Base-by-base conservation (phyloP, 768 basidiomycete genomes). In the Agaricus subrufescens region DNA sequence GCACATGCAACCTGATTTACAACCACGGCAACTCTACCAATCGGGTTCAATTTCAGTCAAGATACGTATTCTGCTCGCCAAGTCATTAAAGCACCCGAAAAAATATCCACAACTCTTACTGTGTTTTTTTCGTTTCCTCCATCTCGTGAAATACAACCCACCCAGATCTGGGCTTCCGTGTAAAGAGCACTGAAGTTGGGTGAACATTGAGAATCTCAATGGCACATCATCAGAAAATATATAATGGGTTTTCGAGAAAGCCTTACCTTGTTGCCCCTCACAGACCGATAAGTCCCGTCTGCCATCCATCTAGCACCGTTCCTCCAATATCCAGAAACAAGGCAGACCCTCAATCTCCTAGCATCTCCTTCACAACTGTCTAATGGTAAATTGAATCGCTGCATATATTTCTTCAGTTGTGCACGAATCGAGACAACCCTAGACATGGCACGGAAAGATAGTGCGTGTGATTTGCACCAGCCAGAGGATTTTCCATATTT, bases 131-230 rank as follows among this genome's bases (percentile, higher is more conserved):
- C 0, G 97, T 98, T 70, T 98, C 96, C 64, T 98, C 88, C 75
- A 97, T 86, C 67, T 98, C 94, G 63, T 98, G 94, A 65, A 87
- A 98, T 8, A 99, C 76, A 3, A 99, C 91, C 92, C 94, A 98
- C 6, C 91, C 91, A 1, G 89, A 88, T 25, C 85, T 81, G 8
- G 97, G 91, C 65, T 91, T 94, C 43, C 97, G 75, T 0, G 93
- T 97, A 66, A 98, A 98, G 50, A 98, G 73, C 6, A 97, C 93
- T 1, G 95, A 97, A 6, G 87, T 92, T 1, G 97, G 96, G 68
- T 98, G 96, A 3, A 93, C 88, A 71, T 94, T 84, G 23, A 99
- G 71, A 7, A 84, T 75, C 95, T 98, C 52, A 12, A 50, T 46
- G 65, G 53, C 58, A 47, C 15, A 37, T 37, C 46, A 58, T 53